These are phyloP conservation scores for Stagonosporopsis tanaceti DNA, from an alignment of 2,329 filamentous ascomycete genomes.

Conservation along the genomic window DNA sequence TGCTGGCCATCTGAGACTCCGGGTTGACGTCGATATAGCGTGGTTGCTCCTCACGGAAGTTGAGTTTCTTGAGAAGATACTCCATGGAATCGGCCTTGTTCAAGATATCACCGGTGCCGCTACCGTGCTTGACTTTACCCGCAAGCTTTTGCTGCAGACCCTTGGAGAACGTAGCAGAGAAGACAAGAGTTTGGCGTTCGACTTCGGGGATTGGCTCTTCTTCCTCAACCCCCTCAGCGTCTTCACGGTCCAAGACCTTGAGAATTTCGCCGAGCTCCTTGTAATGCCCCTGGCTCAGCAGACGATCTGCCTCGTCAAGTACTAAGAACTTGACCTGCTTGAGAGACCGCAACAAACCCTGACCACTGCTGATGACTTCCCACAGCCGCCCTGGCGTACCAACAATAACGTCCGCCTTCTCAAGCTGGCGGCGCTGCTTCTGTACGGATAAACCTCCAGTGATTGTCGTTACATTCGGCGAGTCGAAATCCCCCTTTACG, in stretches of 20 bases:
- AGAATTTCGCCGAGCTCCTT: slow-evolving; percentile 93
- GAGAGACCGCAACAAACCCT: slow-evolving; percentile 73
- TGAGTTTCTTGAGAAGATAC: slow-evolving; percentile 88
- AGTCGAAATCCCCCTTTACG: slow-evolving; percentile 67
- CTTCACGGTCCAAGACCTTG: slow-evolving; percentile 74
- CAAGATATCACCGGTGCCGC: slow-evolving; percentile 65
- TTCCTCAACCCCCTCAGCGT: slow-evolving; percentile 47
- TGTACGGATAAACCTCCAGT: slow-evolving; percentile 93
- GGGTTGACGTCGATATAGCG: slow-evolving; percentile 95
- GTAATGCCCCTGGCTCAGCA: slow-evolving; percentile 92
- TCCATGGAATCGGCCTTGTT: slow-evolving; percentile 85
- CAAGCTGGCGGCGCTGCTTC: slow-evolving; percentile 88
- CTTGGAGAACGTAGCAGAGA: slow-evolving; percentile 95
- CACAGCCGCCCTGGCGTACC: slow-evolving; percentile 91
- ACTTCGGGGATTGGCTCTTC: slow-evolving; percentile 34
- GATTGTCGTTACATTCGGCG: slow-evolving; percentile 76
- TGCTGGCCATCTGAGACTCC: slow-evolving; percentile 83
- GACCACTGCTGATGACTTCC: slow-evolving; percentile 86
- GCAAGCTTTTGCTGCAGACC: slow-evolving; percentile 89
- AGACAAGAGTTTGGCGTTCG: slow-evolving; percentile 86
- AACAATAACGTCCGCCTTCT: slow-evolving; percentile 88
- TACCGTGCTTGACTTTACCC: slow-evolving; percentile 69
- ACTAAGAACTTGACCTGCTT: slow-evolving; percentile 82
- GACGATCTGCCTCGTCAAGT: slow-evolving; percentile 90
- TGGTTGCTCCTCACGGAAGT: slow-evolving; percentile 83